Base-by-base conservation (phyloP, 1,139 yeast species). In the Nadsonia starkeyi-henricii region DNA sequence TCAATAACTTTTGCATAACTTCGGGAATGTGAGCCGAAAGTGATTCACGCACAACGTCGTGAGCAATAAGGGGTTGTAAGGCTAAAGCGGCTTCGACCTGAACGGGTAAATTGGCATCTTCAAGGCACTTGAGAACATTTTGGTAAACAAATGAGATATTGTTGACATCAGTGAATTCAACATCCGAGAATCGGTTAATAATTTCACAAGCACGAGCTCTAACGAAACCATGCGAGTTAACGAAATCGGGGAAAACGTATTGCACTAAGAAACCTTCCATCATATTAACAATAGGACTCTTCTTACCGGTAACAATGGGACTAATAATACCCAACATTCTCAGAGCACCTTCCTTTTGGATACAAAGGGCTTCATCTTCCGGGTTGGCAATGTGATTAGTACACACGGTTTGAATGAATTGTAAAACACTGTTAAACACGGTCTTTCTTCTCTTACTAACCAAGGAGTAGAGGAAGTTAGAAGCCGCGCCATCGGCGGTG, bases 161-260 rank as follows among this genome's bases (percentile, higher is more conserved):
- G 23, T 72, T 68, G 20, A 68, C 68, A 51, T 77, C 69, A 30
- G 69, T 60, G 55, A 83, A 79, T 45, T 75, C 70, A 39, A 85
- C 65, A 43, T 75, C 81, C 15, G 89, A 76, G 58, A 85, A 81
- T 55, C 79, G 77, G 43, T 83, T 73, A 39, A 83, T 67, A 43
- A 85, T 74, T 57, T 88, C 95, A 63, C 94, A 82, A 0, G 95
- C 78, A 60, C 96, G 75, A 2, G 95, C 89, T 55, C 84, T 76
- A 56, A 91, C 69, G 57, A 88, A 88, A n/a, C 82, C 82, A 62
- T 69, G 76, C 17, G 72, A 71, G 5, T 85, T 79, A 13, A 69
- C 58, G 54, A 91, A 78, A 54, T 80, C 81, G 2, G 96, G 96
- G 53, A 85, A 70, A 20, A 89, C 80, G 57, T 77, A 74, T 13